Evolutionary conservation across 108 stramenopile species (phyloP).

Genomic region (Parietichytrium sp.): DNA sequence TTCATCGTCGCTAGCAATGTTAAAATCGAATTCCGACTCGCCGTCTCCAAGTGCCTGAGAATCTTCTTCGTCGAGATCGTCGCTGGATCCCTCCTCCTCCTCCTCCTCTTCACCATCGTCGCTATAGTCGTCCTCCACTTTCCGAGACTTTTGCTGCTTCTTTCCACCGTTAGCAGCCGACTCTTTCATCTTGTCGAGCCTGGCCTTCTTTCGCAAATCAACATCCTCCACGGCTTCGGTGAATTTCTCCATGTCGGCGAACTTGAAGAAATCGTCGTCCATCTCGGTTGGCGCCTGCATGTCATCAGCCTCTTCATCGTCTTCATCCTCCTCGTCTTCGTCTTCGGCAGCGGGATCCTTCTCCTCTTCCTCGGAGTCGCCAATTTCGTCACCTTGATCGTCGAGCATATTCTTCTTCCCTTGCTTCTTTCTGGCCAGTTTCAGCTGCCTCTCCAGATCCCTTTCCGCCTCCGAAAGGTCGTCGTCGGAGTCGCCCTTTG

Average conservation of each 20-base stretch:
- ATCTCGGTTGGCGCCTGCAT: slow-evolving; percentile 59
- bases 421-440: background rate
- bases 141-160: background rate
- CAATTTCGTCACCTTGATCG: slow-evolving; percentile 64
- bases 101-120: slow-evolving; percentile 42
- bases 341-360: background rate
- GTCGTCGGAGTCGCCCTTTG: background rate
- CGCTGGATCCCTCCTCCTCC: background rate
- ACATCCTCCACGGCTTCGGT: slow-evolving; percentile 70
- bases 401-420: slow-evolving; percentile 64
- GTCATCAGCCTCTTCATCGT: background rate
- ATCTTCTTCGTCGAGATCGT: slow-evolving; percentile 3
- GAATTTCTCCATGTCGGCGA: slow-evolving; percentile 73
- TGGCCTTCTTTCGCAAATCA: slow-evolving; percentile 65
- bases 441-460: background rate
- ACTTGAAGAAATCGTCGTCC: slow-evolving; percentile 74
- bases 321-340: slow-evolving; percentile 48
- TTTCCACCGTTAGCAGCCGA: background rate
- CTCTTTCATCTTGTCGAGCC: background rate
- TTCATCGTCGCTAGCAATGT: slow-evolving; percentile 43
- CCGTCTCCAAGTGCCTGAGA: background rate
- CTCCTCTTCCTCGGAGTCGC: slow-evolving; percentile 58
- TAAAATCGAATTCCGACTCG: background rate
- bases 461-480: background rate
- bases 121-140: slow-evolving; percentile 52